These are phyloP conservation scores for Monosporascus sp. DNA, from an alignment of 2,329 filamentous ascomycete genomes.

Conservation along the genomic window DNA sequence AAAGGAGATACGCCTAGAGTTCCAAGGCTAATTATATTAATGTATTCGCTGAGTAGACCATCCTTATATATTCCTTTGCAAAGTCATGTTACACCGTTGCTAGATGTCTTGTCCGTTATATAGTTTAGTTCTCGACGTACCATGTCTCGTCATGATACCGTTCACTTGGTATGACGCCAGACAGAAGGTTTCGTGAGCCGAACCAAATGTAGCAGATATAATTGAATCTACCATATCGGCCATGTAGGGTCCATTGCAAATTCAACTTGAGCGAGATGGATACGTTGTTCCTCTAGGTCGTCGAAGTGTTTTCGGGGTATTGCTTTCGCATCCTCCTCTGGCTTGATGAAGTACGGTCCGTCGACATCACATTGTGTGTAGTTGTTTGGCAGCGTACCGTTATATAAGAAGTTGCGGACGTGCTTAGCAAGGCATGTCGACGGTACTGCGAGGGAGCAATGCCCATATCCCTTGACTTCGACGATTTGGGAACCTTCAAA, in stretches of 20 bases:
- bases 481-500: slow-evolving; percentile 34
- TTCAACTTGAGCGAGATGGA: slow-evolving; percentile 12
- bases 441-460: slow-evolving; percentile 32
- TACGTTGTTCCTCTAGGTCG: slow-evolving; percentile 8
- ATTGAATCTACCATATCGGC: background rate
- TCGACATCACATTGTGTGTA: slow-evolving; percentile 33
- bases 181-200: too few species aligned
- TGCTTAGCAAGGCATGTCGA: slow-evolving; percentile 31
- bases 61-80: too few species aligned
- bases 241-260: background rate
- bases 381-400: slow-evolving; percentile 31
- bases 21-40: too few species aligned
- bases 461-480: slow-evolving; percentile 37
- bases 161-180: too few species aligned
- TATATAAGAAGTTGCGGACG: slow-evolving; percentile 30
- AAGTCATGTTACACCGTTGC: too few species aligned
- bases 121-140: too few species aligned
- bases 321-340: slow-evolving; percentile 13
- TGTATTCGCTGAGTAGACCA: too few species aligned
- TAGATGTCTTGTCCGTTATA: too few species aligned
- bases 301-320: slow-evolving; percentile 9
- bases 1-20: too few species aligned
- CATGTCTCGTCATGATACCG: too few species aligned
- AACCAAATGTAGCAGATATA: background rate
- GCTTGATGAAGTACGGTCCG: slow-evolving; percentile 31